Percentiles rank a stretch among this genome's conserved stretches.
Conservation (phyloP, 108 stramenopile genomes). For the Heterococcus sp. region DNA sequence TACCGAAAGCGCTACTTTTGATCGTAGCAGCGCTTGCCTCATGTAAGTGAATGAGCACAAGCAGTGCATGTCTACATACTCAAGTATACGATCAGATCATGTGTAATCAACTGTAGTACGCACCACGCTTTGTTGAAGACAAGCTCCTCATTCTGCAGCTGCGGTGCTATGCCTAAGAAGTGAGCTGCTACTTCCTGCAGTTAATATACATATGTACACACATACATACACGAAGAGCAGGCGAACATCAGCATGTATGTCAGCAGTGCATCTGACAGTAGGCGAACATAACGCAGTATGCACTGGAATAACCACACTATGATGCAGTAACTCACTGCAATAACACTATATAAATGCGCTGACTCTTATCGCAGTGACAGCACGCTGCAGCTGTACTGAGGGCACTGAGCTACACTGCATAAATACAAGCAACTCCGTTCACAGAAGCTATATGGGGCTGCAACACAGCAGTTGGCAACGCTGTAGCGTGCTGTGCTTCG, state of each 20-base stretch:
- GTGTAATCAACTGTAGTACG: no score
- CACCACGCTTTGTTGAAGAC: conserved; percentile 38
- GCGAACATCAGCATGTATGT: not conserved
- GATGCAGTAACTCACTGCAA: not conserved
- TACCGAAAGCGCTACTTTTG: no score
- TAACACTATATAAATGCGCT: not conserved
- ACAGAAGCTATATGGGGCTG: no score
- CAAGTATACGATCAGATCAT: no score
- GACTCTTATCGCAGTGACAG: not conserved
- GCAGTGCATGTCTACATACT: no score
- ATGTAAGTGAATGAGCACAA: no score
- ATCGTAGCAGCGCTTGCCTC: no score
- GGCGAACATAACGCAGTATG: not conserved
- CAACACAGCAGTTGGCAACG: no score
- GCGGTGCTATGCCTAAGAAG: conserved; percentile 20
- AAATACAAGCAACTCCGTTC: no score
- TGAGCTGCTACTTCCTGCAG: conserved; percentile 17
- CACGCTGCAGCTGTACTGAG: no score
- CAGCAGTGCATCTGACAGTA: not conserved
- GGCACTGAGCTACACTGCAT: no score
- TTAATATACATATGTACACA: not conserved
- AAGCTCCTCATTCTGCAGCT: conserved; percentile 17
- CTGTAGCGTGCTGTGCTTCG: no score
- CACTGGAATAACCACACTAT: not conserved
- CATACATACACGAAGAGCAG: not conserved